Evolutionary conservation across 2,329 filamentous ascomycete species (phyloP).

Genomic region (Pseudofabraea citricarpa): DNA sequence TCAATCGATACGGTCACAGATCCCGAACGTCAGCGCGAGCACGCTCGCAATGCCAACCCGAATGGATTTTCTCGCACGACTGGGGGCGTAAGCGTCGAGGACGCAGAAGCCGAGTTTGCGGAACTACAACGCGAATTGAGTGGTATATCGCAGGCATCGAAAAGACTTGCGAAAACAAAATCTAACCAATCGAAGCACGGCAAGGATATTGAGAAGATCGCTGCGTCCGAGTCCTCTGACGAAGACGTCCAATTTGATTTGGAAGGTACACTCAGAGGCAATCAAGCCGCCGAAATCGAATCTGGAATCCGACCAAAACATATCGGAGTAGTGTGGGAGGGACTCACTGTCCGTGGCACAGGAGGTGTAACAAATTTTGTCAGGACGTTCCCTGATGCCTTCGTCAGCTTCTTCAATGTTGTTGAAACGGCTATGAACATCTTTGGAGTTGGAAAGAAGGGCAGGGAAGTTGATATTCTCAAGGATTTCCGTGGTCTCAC

Average conservation of each 20-base stretch:
- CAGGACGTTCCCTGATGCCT: conserved; percentile 70
- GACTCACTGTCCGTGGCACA: conserved; percentile 69
- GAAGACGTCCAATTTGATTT: conserved; percentile 66
- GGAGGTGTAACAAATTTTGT: conserved; percentile 68
- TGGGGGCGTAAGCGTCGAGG: conserved; percentile 46
- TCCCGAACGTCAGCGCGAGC: conserved; percentile 37
- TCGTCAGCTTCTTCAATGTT: conserved; percentile 69
- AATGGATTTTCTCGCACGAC: conserved; percentile 36
- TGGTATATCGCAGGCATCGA: conserved; percentile 49
- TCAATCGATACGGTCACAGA: conserved; percentile 11
- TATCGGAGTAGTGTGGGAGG: conserved; percentile 76
- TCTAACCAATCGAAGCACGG: conserved; percentile 20
- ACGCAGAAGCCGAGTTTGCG: conserved; percentile 66
- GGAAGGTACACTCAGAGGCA: conserved; percentile 67
- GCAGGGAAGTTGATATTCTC: conserved; percentile 67
- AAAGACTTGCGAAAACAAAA: conserved; percentile 44
- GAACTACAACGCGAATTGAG: conserved; percentile 60
- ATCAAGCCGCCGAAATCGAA: conserved; percentile 64
- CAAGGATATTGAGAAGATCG: conserved; percentile 56
- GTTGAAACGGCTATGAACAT: conserved; percentile 58
- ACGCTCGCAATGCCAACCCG: conserved; percentile 35
- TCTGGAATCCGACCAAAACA: conserved; percentile 79
- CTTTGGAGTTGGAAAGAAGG: conserved; percentile 62
- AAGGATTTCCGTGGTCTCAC: conserved; percentile 66
- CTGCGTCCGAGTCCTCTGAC: conserved; percentile 37